Conservation (phyloP, 225 moss, liverwort and hornwort genomes). For the Climacium dendroides region DNA sequence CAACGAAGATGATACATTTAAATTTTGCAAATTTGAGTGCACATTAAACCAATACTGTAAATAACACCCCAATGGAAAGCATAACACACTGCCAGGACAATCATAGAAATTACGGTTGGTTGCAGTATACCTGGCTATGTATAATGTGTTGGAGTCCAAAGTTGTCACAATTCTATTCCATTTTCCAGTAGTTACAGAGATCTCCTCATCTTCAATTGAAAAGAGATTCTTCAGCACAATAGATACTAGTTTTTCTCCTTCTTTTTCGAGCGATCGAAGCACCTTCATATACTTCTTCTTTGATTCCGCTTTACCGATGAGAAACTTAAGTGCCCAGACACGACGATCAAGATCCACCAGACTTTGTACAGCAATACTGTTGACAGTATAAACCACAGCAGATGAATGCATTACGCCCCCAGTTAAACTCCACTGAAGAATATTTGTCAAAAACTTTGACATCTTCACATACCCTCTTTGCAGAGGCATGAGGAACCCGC, state of each 20-base stretch:
- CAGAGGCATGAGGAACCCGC: slow-evolving; percentile 37
- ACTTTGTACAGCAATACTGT: slow-evolving; percentile 49
- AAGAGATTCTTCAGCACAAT: slow-evolving; percentile 27
- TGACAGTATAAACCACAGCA: slow-evolving; percentile 24
- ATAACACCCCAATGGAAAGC: not conserved
- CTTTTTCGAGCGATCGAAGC: slow-evolving; percentile 45
- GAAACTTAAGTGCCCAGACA: slow-evolving; percentile 41
- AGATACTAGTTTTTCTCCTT: slow-evolving; percentile 47
- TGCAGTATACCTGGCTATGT: slow-evolving; percentile 26
- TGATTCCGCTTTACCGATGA: slow-evolving; percentile 11
- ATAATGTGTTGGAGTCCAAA: slow-evolving; percentile 3
- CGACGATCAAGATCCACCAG: slow-evolving; percentile 64
- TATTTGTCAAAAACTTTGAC: slow-evolving; percentile 44
- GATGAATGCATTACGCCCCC: slow-evolving; percentile 6
- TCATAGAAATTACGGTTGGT: not conserved
- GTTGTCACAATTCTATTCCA: slow-evolving; percentile 35
- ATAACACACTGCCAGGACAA: not conserved
- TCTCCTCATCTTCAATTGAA: slow-evolving; percentile 1
- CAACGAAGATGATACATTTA: not conserved
- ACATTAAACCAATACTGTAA: not conserved
- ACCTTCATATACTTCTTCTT: slow-evolving; percentile 42
- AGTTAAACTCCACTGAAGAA: slow-evolving; percentile 12
- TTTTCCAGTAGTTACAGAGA: not conserved
- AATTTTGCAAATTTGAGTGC: not conserved
- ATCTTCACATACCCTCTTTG: slow-evolving; percentile 53